These are phyloP conservation scores for Tetragonia tetragonoides DNA, from an alignment of 148 eudicot species.

Conservation along the genomic window DNA sequence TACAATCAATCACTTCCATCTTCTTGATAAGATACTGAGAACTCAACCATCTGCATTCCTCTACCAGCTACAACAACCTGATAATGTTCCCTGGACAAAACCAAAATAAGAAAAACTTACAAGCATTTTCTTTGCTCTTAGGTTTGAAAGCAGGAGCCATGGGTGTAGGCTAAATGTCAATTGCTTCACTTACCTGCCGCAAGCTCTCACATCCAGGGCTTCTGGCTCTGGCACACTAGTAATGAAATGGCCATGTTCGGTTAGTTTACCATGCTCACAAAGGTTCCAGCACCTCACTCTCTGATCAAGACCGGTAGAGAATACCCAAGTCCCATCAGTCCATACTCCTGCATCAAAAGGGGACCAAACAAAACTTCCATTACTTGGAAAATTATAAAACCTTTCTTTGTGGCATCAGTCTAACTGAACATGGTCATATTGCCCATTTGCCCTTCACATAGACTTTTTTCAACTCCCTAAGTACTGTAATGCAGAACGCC, in stretches of 20 bases:
- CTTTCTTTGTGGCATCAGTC: background rate
- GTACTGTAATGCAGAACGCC: too few relatives aligned
- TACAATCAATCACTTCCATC: conserved; percentile 21
- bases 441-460: background rate
- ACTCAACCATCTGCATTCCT: conserved; percentile 85
- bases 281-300: conserved; percentile 85
- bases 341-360: conserved; percentile 66
- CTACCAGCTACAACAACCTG: conserved; percentile 86
- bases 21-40: conserved; percentile 38
- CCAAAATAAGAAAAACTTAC: conserved; percentile 6
- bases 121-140: background rate
- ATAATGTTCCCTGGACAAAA: conserved; percentile 57
- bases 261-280: conserved; percentile 41
- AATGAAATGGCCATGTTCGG: conserved; percentile 56
- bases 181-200: conserved; percentile 50
- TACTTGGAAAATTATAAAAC: background rate
- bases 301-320: conserved; percentile 97
- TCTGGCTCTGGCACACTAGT: conserved; percentile 97
- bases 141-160: conserved; percentile 8
- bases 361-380: background rate
- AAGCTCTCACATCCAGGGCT: conserved; percentile 71
- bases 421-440: background rate
- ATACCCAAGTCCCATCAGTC: conserved; percentile 87
- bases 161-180: background rate
- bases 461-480: too few relatives aligned